Evolutionary conservation across 2,329 filamentous ascomycete species (phyloP).

Genomic region (Trichoderma aggressivum): DNA sequence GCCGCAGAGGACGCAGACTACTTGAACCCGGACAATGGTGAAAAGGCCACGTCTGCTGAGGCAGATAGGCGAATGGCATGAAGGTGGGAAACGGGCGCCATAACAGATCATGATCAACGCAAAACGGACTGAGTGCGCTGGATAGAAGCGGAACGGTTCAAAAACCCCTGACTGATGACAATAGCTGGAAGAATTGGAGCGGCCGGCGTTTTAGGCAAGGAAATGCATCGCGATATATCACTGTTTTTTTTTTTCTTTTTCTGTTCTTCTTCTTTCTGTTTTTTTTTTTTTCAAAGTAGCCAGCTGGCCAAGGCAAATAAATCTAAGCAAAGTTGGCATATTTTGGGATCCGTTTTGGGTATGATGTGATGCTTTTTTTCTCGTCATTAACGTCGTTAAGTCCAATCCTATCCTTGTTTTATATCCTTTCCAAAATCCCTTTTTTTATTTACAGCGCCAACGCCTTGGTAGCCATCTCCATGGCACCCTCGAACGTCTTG

Average conservation of each 20-base stretch:
- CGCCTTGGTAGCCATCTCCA: constrained; percentile 80
- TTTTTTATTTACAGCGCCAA: constrained; percentile 38
- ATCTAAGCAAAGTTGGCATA: background rate
- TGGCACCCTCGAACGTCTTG: constrained; percentile 81
- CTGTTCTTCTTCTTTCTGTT: background rate
- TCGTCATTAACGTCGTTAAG: background rate
- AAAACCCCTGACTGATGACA: background rate
- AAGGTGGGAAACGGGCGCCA: background rate
- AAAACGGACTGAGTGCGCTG: background rate
- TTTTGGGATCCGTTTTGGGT: background rate
- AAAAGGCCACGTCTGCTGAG: constrained; percentile 51
- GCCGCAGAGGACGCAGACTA: constrained; percentile 90
- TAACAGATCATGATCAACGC: background rate
- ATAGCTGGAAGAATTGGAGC: background rate
- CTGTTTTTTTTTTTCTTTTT: too few relatives aligned
- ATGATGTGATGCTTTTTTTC: background rate
- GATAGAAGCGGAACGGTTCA: background rate
- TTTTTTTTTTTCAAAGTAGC: background rate
- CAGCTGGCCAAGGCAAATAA: background rate
- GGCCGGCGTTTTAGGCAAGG: constrained; percentile 8
- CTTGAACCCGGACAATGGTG: constrained; percentile 67
- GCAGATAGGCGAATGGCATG: constrained; percentile 49
- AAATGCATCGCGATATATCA: constrained; percentile 5
- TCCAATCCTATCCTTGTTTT: background rate
- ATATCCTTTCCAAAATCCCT: background rate